These are phyloP conservation scores for Glycine latifolia DNA, from an alignment of 306 rosid species.

Conservation along the genomic window DNA sequence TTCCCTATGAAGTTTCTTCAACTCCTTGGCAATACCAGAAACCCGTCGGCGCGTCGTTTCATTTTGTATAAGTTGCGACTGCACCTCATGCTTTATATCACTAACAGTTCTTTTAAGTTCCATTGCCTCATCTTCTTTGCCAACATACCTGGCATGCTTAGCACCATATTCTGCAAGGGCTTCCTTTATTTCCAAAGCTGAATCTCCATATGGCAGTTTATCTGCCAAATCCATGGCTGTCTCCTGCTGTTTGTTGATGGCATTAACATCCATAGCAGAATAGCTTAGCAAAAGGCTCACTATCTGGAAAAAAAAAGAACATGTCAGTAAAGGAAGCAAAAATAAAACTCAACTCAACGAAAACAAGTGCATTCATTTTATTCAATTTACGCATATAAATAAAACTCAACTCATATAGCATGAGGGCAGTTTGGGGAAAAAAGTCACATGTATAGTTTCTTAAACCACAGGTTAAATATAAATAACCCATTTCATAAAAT, in stretches of 20 bases:
- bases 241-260: slow-evolving; percentile 76
- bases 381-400: slow-evolving; percentile 12
- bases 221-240: slow-evolving; percentile 96
- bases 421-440: slow-evolving; percentile 6
- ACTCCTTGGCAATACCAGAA: slow-evolving; percentile 94
- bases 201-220: slow-evolving; percentile 76
- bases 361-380: slow-evolving; percentile 18
- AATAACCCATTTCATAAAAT: slow-evolving; percentile 16
- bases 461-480: slow-evolving; percentile 18
- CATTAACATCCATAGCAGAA: slow-evolving; percentile 72
- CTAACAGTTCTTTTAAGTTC: slow-evolving; percentile 95
- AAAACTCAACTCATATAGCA: slow-evolving; percentile 8
- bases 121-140: slow-evolving; percentile 88
- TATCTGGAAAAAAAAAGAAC: slow-evolving; percentile 54
- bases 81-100: slow-evolving; percentile 94
- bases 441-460: slow-evolving; percentile 1
- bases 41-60: slow-evolving; percentile 86
- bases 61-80: slow-evolving; percentile 79
- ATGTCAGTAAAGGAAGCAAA: slow-evolving; percentile 31
- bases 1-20: slow-evolving; percentile 91
- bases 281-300: slow-evolving; percentile 68
- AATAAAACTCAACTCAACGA: neutral
- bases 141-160: slow-evolving; percentile 81
- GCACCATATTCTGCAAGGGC: slow-evolving; percentile 82
- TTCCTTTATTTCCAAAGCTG: slow-evolving; percentile 76